Evolutionary conservation across 1,284 basidiomycete genomes (phyloP).

Genomic region (Trametes polyzona): DNA sequence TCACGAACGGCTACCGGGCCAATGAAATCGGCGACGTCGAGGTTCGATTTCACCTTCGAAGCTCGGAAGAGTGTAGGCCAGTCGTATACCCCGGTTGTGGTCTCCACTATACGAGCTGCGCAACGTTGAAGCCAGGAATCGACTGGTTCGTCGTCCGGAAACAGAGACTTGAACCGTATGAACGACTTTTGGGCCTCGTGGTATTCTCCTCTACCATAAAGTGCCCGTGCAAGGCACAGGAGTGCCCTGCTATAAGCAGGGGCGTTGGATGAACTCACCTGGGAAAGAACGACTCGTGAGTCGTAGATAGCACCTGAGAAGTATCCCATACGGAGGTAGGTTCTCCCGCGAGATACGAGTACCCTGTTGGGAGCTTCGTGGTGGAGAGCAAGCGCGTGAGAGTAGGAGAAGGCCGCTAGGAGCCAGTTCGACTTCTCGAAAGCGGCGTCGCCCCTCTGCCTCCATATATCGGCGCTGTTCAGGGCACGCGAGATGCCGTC

Average conservation of each 20-base stretch:
- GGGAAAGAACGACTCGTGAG: slow-evolving; percentile 19
- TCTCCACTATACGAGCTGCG: slow-evolving; percentile 13
- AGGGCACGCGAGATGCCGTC: background rate
- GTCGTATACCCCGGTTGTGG: slow-evolving; percentile 19
- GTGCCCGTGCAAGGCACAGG: slow-evolving; percentile 17
- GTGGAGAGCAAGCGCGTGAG: slow-evolving; percentile 25
- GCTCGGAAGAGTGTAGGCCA: slow-evolving; percentile 22
- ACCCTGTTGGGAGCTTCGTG: slow-evolving; percentile 14
- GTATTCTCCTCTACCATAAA: slow-evolving; percentile 21
- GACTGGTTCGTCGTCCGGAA: slow-evolving; percentile 13
- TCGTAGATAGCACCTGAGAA: slow-evolving; percentile 29
- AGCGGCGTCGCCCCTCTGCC: slow-evolving; percentile 18
- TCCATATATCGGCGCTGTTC: slow-evolving; percentile 22
- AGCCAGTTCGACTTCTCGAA: slow-evolving; percentile 28
- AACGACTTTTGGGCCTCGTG: slow-evolving; percentile 13
- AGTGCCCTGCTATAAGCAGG: slow-evolving; percentile 9
- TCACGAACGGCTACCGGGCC: slow-evolving; percentile 21
- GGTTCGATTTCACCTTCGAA: slow-evolving; percentile 11
- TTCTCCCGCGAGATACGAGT: slow-evolving; percentile 27
- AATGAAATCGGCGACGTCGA: slow-evolving; percentile 26
- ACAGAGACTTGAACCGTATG: slow-evolving; percentile 11
- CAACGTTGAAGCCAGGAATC: slow-evolving; percentile 20
- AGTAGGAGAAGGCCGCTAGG: slow-evolving; percentile 31
- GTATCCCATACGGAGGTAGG: slow-evolving; percentile 28
- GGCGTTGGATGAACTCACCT: background rate